A percentile compares a stretch with the other conserved stretches of the same genome.
Conservation (phyloP, 257 asterid species). For the Solanum etuberosum region DNA sequence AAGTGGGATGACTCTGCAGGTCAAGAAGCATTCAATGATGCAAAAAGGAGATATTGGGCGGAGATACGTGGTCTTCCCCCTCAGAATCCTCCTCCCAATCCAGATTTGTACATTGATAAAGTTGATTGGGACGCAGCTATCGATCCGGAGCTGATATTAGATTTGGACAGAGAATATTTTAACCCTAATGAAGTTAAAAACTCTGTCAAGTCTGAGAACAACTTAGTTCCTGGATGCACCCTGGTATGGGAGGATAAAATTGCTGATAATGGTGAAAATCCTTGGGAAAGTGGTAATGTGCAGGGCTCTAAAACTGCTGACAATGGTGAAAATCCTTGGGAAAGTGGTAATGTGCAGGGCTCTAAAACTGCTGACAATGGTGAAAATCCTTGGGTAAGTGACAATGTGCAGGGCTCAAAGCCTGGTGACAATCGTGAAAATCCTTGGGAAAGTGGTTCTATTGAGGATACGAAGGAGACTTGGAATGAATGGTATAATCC, state of each 20-base stretch:
- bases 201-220: constrained; percentile 14
- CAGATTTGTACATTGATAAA: constrained; percentile 44
- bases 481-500: constrained; percentile 40
- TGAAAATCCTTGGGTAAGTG: constrained; percentile 51
- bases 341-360: constrained; percentile 14
- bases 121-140: constrained; percentile 68
- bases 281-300: constrained; percentile 43
- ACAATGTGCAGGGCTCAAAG: constrained; percentile 6
- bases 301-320: constrained; percentile 4
- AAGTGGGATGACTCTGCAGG: constrained; percentile 83
- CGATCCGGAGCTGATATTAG: constrained; percentile 59
- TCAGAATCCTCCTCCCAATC: constrained; percentile 54
- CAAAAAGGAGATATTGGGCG: constrained; percentile 69
- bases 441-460: constrained; percentile 48
- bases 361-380: not conserved
- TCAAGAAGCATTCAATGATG: constrained; percentile 54
- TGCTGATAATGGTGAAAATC: constrained; percentile 22
- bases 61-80: constrained; percentile 40
- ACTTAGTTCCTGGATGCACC: constrained; percentile 9
- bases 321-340: constrained; percentile 47
- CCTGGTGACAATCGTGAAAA: constrained; percentile 5
- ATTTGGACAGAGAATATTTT: constrained; percentile 47
- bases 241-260: constrained; percentile 9
- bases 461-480: constrained; percentile 12
- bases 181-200: constrained; percentile 43